Conservation (phyloP, 2,329 filamentous ascomycete species). For the Pestalotiopsis sp. region DNA sequence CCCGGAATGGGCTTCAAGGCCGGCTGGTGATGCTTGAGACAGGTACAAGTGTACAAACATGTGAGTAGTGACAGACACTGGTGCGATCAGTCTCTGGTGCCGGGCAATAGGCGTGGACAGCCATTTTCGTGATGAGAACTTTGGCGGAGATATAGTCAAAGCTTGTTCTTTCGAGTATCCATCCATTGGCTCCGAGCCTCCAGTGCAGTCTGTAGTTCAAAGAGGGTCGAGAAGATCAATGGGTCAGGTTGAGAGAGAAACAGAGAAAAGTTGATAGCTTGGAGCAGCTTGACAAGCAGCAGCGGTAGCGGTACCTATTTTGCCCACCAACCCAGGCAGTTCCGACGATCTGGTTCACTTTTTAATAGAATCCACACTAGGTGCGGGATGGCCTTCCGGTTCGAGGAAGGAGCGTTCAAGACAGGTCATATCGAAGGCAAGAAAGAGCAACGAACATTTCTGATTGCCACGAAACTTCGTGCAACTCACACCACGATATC, state of each 20-base stretch:
- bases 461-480: not conserved
- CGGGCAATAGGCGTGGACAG: not conserved
- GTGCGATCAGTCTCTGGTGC: not conserved
- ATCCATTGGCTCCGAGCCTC: too few relatives aligned
- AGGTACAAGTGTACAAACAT: not conserved
- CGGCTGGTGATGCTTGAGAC: not conserved
- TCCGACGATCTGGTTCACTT: slow-evolving; percentile 35
- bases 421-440: not conserved
- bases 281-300: not conserved
- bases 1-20: not conserved
- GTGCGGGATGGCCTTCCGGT: slow-evolving; percentile 14
- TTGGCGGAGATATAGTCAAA: too few relatives aligned
- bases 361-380: slow-evolving; percentile 28
- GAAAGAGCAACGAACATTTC: not conserved
- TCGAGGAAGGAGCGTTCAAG: not conserved
- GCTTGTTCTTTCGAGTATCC: too few relatives aligned
- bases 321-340: slow-evolving; percentile 18
- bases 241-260: too few relatives aligned
- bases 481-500: not conserved
- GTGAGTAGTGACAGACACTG: not conserved
- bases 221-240: too few relatives aligned
- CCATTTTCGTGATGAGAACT: too few relatives aligned
- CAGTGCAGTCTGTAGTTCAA: too few relatives aligned
- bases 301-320: not conserved
- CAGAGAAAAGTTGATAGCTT: not conserved